Base-by-base conservation (phyloP, 768 basidiomycete species). In the Gyrodon lividus region DNA sequence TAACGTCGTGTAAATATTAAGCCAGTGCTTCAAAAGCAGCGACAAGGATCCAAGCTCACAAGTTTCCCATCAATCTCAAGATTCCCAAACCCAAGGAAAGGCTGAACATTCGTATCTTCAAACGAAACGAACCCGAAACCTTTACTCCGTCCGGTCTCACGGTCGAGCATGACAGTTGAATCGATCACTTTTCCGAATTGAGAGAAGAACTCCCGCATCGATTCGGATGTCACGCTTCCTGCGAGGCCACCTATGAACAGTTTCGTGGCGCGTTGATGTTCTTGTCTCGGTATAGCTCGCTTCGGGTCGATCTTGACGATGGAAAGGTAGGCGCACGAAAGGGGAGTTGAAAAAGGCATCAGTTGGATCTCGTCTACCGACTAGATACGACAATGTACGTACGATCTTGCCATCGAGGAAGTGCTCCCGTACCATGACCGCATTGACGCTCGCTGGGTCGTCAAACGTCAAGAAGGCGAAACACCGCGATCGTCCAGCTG, bases 61-160 rank as follows among this genome's bases (percentile, higher is more conserved):
- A 92, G 72, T 76, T 98, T 97, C 14, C 95, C 96, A 60, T 98
- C 95, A 51, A 98, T 90, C 61, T 92, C 87, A 20, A 98, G 75
- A 60, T 92, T 90, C 6, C 91, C 90, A 46, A 89, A 87, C 1
- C 86, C 89, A 43, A 99, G 83, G 66, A 94, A 89, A 33, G 87
- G 86, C 54, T 92, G 87, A 19, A 95, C 91, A 58, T 88, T 84
- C n/a, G 86, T 87, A 55, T 92, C 88, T 65, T 94, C 89, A 63
- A 98, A 96, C 0, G 93, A 96, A 10, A 98, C 92, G 65, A 99
- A 99, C 0, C 95, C 97, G 58, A 99, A 99, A 12, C 97, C 97
- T 69, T 98, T 97, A 72, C 91, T 94, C 43, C 93, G 74, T 22
- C 90, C 89, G 4, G 93, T 94, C 70, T 98, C 94, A 39, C 93